Percentiles rank a stretch among this genome's conserved stretches.
Conservation (phyloP, 1,284 basidiomycete species). For the Cutaneotrichosporon daszewskae region DNA sequence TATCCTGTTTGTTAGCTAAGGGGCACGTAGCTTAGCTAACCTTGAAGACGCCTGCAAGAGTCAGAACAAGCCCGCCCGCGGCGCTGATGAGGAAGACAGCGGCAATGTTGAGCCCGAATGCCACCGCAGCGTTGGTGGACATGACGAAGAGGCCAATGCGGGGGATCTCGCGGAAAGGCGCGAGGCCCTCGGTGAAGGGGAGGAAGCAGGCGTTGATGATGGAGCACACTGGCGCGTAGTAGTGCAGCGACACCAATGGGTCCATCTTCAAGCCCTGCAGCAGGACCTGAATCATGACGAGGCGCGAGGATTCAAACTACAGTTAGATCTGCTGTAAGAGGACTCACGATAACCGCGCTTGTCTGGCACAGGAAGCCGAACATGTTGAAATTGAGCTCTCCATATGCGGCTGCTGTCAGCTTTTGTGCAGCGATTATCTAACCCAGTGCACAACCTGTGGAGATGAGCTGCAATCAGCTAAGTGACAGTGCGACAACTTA, state of each 20-base stretch:
- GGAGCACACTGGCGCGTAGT: conserved; percentile 94
- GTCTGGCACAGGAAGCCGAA: conserved; percentile 81
- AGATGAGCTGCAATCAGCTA: conserved; percentile 57
- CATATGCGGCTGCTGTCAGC: conserved; percentile 15
- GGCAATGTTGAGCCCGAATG: conserved; percentile 81
- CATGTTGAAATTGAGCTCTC: conserved; percentile 39
- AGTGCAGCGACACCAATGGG: conserved; percentile 89
- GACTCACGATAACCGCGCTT: conserved; percentile 67
- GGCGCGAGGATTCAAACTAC: conserved; percentile 55
- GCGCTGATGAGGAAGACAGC: conserved; percentile 91
- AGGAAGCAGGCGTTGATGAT: conserved; percentile 76
- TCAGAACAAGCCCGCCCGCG: conserved; percentile 80
- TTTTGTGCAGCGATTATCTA: conserved; percentile 47
- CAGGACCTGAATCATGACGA: conserved; percentile 94
- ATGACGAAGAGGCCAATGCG: conserved; percentile 71
- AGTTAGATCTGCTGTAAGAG: too few species aligned
- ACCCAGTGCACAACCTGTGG: conserved; percentile 80
- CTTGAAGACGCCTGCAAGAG: conserved; percentile 91
- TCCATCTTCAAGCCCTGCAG: conserved; percentile 97
- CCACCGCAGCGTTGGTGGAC: conserved; percentile 76
- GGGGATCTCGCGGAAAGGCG: conserved; percentile 71
- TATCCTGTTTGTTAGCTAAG: too few species aligned
- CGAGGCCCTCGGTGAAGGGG: conserved; percentile 83
- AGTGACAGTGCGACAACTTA: conserved; percentile 71
- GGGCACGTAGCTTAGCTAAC: too few species aligned